phyloP scores from a whole-genome alignment of 139 green algal genomes.

The Dunaliella primolecta region DNA sequence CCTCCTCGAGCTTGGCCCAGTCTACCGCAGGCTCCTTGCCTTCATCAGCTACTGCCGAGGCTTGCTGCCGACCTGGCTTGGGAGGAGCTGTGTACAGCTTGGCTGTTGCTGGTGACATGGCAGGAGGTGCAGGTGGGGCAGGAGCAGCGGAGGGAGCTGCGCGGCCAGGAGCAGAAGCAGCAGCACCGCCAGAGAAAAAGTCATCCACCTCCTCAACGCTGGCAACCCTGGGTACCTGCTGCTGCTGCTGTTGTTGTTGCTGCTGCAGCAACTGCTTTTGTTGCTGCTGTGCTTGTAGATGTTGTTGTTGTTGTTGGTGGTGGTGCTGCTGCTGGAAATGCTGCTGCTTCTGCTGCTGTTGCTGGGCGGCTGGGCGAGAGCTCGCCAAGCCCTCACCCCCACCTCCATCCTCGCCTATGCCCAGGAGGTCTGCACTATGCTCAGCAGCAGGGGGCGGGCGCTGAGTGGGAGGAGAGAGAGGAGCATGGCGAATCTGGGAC shows the following conservation, averaged over 20 bases:
- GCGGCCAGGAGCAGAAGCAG: background rate
- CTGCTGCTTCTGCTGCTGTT: background rate
- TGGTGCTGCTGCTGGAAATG: too few species aligned
- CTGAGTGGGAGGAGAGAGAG: background rate
- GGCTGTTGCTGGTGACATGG: background rate
- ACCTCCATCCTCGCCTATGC: background rate
- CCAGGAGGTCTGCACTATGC: background rate
- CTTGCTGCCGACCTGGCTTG: background rate
- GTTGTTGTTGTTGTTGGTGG: background rate
- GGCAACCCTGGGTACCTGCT: background rate
- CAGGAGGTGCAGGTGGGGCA: too few species aligned
- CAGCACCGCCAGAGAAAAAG: slow-evolving; percentile 42
- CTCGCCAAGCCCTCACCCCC: background rate
- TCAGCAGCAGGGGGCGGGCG: background rate
- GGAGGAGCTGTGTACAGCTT: background rate
- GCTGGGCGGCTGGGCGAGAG: background rate
- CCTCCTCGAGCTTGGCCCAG: slow-evolving; percentile 10
- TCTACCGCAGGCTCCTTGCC: background rate
- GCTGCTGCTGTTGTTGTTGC: background rate
- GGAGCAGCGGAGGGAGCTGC: too few species aligned
- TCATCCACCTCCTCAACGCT: slow-evolving; percentile 37
- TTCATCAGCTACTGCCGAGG: background rate
- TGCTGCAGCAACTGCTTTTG: background rate
- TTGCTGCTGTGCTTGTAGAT: background rate
- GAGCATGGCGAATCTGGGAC: too few species aligned